Evolutionary conservation across 441 rosid genomes (phyloP), one percentile per base, ranked within the genome.

Genomic region (Breynia disticha): DNA sequence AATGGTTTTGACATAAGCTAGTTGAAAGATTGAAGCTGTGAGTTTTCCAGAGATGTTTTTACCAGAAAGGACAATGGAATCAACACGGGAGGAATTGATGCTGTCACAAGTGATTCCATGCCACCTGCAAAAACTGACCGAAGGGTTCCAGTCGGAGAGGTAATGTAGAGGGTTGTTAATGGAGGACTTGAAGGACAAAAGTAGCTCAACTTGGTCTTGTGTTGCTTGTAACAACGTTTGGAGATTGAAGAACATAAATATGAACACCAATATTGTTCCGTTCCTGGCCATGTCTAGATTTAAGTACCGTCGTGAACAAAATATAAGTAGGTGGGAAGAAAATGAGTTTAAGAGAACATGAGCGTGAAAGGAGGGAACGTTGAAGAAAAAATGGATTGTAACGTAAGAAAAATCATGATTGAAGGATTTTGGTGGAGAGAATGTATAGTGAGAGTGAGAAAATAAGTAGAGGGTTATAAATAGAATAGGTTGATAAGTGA

Each of bases 61-160:
- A 1, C 64, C 70, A 1, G 89, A 64, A 60, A 90, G 78, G 16
- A 72, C 74, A 32, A 90, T 64, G 51, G 64, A 64, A 37, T 46
- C 19, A 16, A 90, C 79, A 55, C 66, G 85, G 48, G 80, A 75
- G 2, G 73, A 71, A 19, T 17, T 32, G 54, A 5, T 16, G 35
- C 69, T 64, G 53, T 65, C 64, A 68, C 97, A 90, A 60, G 75
- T 69, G 76, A 90, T 56, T 11, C 94, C 94, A 49, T 60, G 54
- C 97, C 97, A 90, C 17, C 49, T 59, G 74, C 97, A 86, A 22
- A 84, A 62, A 19, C 52, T 64, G 32, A 63, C 17, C 18, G 85
- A 71, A 53, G 87, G 67, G 48, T 72, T 71, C 97, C 95, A 86
- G 55, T 70, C 66, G 48, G 89, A 78, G 52, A 84, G 82, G 39